Evolutionary conservation across 2,329 filamentous ascomycete species (phyloP), one percentile per base, ranked within the genome.

Genomic region (Calonectria hongkongensis): DNA sequence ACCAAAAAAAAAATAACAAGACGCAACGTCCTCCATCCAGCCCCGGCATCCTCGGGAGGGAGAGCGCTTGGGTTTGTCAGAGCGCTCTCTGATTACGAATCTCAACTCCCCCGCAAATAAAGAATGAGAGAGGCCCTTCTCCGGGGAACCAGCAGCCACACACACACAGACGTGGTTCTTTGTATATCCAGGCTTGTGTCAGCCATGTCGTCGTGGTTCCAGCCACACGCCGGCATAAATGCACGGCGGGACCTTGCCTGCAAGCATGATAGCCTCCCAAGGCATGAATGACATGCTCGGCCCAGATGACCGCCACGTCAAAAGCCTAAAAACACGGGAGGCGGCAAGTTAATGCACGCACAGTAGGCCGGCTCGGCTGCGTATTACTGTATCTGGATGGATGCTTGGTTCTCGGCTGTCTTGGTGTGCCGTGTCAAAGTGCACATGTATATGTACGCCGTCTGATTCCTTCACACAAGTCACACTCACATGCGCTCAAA

Each of bases 61-160:
- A 39, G 33, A 39, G 33, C 43, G 45, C 16, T 28, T 33, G 21
- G 27, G 27, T 58, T 58, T 45, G 39, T 60, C 65, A 58, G 28
- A 25, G 43, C 36, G 65, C 12, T 28, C 41, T 47, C 39, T 28
- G 36, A 48, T 58, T 67, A 67, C 65, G 65, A 67, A 67, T 67
- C 65, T 62, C 43, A 18, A 4, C 18, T n/a, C 25, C 15, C 18
- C 56, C 21, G 36, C 56, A 36, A 43, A 41, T 43, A 39, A 25
- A 43, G 39, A 62, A 30, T n/a, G 25, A 16, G 54, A 21, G 54
- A 39, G 33, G n/a, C 30, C 8, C 54, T 39, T 58, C 54, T 58
- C 51, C 54, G 16, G 54, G 54, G 21, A 58, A 39, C 54, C n/a
- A 39, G 30, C 33, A 39, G n/a, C 10, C n/a, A 39, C 54, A 8